Evolutionary conservation across 2,329 filamentous ascomycete species (phyloP), one percentile per base, ranked within the genome.

Genomic region (Pseudocercospora crystallina): DNA sequence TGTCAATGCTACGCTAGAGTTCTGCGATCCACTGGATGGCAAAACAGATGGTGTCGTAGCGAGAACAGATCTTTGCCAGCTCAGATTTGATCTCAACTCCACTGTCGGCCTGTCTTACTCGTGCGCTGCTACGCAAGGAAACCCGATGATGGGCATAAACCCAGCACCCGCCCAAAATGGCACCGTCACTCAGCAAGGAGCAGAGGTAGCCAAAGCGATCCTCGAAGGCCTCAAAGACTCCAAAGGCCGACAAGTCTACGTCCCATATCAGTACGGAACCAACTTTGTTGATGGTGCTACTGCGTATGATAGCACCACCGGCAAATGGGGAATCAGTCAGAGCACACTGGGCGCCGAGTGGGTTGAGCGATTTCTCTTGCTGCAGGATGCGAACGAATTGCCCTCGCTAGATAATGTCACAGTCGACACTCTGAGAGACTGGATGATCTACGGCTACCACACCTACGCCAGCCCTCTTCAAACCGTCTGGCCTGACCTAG

Each of bases 1-100:
- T 39, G 71, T 78, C 14, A 82, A 81, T 59, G 68, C 71, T 34
- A 82, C 80, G 5, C 80, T 83, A 40, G 67, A 69, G 1, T 74
- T 74, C 32, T 84, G 80, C 43, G 80, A 83, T 54, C 67, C 73
- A 7, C 68, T 83, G 5, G 80, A 83, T 48, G 80, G 81, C 5
- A 71, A 71, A 38, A 72, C 69, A 0, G 80, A 83, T 48, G 79
- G 80, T 10, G 77, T 83, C 4, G 71, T 83, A 37, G 68, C 74
- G 7, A 70, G 76, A 5, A 73, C 71, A 0, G 75, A 78, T 45
- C 69, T 79, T 8, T 79, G 75, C 69, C 71, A 68, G 49, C 56
- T 76, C 5, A 59, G 74, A 36, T 77, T 75, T 61, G 71, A 81
- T 59, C 57, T 78, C 29, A 73, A 64, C 49, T 65, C 69, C 12